Percentiles rank a stretch among this genome's conserved stretches.
phyloP scores from a whole-genome alignment of 23 red algal species.

The Gracilariopsis chorda region DNA sequence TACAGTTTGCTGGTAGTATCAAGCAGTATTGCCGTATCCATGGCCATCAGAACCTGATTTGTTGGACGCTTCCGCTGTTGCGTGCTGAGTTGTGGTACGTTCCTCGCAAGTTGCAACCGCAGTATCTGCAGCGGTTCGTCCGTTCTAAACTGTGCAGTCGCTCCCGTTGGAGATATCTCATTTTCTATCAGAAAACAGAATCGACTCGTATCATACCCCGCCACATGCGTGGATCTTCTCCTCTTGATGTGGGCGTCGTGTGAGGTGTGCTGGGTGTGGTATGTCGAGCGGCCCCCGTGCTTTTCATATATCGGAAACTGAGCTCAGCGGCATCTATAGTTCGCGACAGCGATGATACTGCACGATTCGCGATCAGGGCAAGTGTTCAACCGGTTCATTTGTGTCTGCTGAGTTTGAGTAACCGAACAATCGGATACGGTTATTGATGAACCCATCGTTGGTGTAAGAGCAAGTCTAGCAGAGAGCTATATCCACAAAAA shows the following conservation, averaged over 20 bases:
- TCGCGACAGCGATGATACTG: too few species aligned
- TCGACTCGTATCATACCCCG: not conserved
- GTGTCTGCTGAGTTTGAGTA: too few species aligned
- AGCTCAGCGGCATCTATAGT: too few species aligned
- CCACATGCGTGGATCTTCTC: not conserved
- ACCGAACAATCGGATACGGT: too few species aligned
- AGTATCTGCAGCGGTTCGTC: not conserved
- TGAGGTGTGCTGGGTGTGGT: not conserved
- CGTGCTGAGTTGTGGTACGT: slow-evolving; percentile 5
- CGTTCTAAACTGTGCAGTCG: not conserved
- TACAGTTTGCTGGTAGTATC: not conserved
- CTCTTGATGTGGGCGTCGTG: not conserved
- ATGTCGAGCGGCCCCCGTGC: slow-evolving; percentile 9
- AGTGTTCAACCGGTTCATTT: too few species aligned
- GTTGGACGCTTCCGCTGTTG: not conserved
- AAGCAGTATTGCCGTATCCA: not conserved
- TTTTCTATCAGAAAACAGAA: not conserved
- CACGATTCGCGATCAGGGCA: too few species aligned
- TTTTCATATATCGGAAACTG: not conserved
- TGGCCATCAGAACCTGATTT: not conserved
- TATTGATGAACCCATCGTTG: too few species aligned
- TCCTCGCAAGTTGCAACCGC: not conserved
- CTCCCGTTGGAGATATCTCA: not conserved
- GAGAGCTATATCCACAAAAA: too few species aligned
- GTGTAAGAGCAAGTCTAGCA: too few species aligned